Conservation (phyloP, 441 rosid genomes). For the Syzygium malaccense region DNA sequence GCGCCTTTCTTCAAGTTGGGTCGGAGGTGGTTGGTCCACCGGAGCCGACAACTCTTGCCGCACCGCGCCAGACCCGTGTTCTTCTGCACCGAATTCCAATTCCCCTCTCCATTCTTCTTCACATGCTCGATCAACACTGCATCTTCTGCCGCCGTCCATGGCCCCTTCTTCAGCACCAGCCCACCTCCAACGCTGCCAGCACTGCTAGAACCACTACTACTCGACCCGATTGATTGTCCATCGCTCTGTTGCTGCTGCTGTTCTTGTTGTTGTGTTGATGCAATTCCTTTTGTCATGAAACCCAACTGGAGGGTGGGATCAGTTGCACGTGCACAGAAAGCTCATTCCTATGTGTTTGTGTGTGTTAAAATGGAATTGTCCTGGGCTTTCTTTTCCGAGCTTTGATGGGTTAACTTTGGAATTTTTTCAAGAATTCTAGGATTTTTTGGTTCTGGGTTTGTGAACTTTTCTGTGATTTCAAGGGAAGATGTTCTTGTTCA, state of each 20-base stretch:
- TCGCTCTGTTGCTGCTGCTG: neutral
- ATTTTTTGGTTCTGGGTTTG: neutral
- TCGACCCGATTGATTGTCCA: neutral
- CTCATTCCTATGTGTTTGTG: neutral
- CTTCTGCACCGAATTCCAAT: conserved; percentile 85
- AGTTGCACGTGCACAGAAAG: neutral
- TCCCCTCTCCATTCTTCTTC: conserved; percentile 78
- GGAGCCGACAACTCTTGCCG: conserved; percentile 88
- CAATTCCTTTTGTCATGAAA: neutral
- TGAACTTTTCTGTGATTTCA: neutral
- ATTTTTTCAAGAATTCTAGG: neutral
- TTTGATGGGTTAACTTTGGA: neutral
- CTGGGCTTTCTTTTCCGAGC: neutral
- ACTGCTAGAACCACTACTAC: neutral
- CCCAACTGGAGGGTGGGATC: neutral
- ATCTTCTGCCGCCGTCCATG: conserved; percentile 88
- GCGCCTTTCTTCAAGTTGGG: conserved; percentile 80
- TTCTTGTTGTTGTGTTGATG: neutral
- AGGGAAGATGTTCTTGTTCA: neutral
- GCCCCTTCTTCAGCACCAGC: conserved; percentile 63
- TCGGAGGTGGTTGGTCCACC: conserved; percentile 86
- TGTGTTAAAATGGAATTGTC: neutral
- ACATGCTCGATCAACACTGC: conserved; percentile 60
- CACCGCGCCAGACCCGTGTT: conserved; percentile 78
- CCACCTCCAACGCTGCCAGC: conserved; percentile 15